phyloP scores from a whole-genome alignment of 2,329 filamentous ascomycete species.

The Ceratocystis cacaofunesta region DNA sequence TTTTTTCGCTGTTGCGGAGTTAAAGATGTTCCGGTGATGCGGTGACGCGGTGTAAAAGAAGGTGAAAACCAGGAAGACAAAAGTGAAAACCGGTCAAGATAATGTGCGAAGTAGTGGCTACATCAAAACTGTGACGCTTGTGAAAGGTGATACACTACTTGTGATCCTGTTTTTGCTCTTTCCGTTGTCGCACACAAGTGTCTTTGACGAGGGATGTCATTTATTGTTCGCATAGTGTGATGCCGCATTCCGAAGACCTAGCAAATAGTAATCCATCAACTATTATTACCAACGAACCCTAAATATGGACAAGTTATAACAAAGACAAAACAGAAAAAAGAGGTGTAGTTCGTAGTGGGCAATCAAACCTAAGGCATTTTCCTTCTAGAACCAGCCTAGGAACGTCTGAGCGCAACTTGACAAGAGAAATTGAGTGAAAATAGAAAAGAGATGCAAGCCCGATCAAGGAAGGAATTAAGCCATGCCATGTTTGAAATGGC shows the following conservation, averaged over 20 bases:
- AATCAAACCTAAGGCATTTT: neutral
- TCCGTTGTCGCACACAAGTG: neutral
- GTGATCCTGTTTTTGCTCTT: neutral
- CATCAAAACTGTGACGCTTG: neutral
- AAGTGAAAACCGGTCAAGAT: neutral
- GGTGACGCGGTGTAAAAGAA: neutral
- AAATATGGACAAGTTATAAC: neutral
- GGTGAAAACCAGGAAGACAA: neutral
- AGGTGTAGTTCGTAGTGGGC: neutral
- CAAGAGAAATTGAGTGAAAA: constrained; percentile 2
- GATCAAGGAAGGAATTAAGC: neutral
- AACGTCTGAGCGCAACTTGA: constrained; percentile 9
- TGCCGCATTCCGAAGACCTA: constrained; percentile 1
- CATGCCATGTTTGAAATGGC: neutral
- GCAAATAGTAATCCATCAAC: neutral
- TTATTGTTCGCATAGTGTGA: neutral
- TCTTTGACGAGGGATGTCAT: neutral
- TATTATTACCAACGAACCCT: neutral
- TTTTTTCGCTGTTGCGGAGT: neutral
- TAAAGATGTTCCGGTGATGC: neutral
- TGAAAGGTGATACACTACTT: neutral
- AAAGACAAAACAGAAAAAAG: neutral
- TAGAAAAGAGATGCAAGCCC: neutral
- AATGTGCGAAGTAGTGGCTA: neutral
- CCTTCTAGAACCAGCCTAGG: constrained; percentile 5